Evolutionary conservation across 2,329 filamentous ascomycete species (phyloP).

Genomic region (Ustulina deusta): DNA sequence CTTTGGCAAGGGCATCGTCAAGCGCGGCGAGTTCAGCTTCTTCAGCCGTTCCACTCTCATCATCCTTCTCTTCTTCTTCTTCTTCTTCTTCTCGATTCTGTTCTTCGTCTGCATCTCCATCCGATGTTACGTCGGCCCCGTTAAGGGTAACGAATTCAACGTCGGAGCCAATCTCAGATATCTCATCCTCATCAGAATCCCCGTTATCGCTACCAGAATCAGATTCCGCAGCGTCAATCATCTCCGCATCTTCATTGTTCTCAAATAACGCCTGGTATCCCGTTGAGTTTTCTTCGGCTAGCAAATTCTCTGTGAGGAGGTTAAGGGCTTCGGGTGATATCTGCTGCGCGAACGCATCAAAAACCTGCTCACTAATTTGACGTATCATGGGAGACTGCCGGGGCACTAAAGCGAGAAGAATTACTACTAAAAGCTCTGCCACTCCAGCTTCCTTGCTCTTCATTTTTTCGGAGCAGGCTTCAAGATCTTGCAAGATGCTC

Average conservation of each 20-base stretch:
- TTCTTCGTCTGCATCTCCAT: slow-evolving; percentile 56
- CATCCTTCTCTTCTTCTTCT: slow-evolving; percentile 56
- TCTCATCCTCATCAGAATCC: slow-evolving; percentile 57
- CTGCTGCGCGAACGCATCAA: slow-evolving; percentile 81
- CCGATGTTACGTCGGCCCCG: slow-evolving; percentile 56
- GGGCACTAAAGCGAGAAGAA: slow-evolving; percentile 89
- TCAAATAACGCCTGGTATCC: slow-evolving; percentile 91
- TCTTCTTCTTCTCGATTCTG: too few species aligned
- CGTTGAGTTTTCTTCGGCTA: slow-evolving; percentile 81
- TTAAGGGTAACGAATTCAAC: slow-evolving; percentile 57
- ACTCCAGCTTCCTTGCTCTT: slow-evolving; percentile 67
- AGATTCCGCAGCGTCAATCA: slow-evolving; percentile 58
- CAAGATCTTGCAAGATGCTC: slow-evolving; percentile 83
- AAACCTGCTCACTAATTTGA: slow-evolving; percentile 88
- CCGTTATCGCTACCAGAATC: slow-evolving; percentile 57
- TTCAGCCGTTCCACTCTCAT: slow-evolving; percentile 58
- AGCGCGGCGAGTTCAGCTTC: slow-evolving; percentile 64
- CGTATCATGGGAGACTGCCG: slow-evolving; percentile 87
- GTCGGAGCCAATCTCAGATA: slow-evolving; percentile 54
- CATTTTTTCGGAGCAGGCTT: slow-evolving; percentile 77
- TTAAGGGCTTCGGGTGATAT: slow-evolving; percentile 80
- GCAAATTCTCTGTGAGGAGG: slow-evolving; percentile 74
- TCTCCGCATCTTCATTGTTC: slow-evolving; percentile 71
- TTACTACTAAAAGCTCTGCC: slow-evolving; percentile 84
- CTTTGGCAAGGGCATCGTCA: slow-evolving; percentile 80